Evolutionary conservation across 371 early-diverging fungal species (phyloP).

Genomic region (Actinomortierella ambigua): DNA sequence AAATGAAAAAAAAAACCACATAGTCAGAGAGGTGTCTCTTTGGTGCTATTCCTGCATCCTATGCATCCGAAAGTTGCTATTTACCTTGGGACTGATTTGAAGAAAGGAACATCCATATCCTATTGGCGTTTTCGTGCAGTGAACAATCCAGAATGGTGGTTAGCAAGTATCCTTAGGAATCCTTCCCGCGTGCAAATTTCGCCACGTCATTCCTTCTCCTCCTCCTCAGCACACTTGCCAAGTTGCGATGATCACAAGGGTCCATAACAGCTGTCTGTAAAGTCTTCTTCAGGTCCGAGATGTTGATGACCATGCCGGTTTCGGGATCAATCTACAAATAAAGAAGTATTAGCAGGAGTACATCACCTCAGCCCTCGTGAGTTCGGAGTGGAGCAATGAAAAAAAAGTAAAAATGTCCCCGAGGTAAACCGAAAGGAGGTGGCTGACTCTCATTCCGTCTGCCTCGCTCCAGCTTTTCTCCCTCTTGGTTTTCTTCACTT

Average conservation of each 20-base stretch:
- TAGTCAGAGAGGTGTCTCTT: neutral
- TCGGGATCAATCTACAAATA: constrained; percentile 67
- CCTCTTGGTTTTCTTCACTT: no score
- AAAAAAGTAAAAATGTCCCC: neutral
- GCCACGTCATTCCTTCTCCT: neutral
- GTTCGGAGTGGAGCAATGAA: neutral
- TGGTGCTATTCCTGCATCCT: no score
- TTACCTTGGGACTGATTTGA: constrained; percentile 64
- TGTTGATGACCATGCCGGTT: constrained; percentile 91
- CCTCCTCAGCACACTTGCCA: constrained; percentile 52
- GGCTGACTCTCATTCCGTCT: no score
- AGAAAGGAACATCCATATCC: constrained; percentile 83
- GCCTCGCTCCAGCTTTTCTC: no score
- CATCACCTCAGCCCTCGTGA: no score
- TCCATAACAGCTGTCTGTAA: constrained; percentile 76
- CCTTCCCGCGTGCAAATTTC: neutral
- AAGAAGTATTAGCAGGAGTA: no score
- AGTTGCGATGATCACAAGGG: constrained; percentile 83
- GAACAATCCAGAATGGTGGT: neutral
- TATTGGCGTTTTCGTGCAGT: constrained; percentile 20
- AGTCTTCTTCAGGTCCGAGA: constrained; percentile 79
- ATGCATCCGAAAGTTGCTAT: neutral
- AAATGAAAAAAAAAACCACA: neutral
- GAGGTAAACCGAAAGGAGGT: neutral
- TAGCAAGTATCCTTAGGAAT: neutral